Evolutionary conservation across 2,329 filamentous ascomycete genomes (phyloP).

Genomic region (Epichloe elymi): DNA sequence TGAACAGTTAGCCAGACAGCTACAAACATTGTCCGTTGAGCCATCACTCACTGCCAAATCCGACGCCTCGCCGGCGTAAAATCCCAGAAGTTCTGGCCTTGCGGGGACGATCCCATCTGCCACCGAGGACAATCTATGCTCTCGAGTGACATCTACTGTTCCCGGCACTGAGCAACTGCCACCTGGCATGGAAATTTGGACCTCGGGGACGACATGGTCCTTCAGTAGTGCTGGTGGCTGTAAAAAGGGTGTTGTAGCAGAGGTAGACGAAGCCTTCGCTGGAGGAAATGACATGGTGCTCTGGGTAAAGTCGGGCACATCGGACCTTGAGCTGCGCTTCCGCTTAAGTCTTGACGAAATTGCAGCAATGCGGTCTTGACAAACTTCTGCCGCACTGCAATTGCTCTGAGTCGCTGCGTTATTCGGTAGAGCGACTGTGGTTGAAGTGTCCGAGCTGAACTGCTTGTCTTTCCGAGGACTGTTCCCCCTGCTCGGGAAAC

Average conservation of each 20-base stretch:
- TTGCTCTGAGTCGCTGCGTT: no score
- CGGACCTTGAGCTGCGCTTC: constrained; percentile 13
- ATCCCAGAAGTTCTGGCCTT: constrained; percentile 26
- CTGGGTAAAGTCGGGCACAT: constrained; percentile 18
- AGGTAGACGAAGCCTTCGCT: background rate
- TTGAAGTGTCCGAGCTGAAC: background rate
- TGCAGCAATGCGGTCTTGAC: background rate
- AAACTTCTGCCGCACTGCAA: background rate
- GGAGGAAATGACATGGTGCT: constrained; percentile 18
- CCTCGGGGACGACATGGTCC: background rate
- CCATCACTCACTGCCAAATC: constrained; percentile 19
- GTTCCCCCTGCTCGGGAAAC: background rate
- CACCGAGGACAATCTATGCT: constrained; percentile 19
- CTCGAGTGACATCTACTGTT: constrained; percentile 17
- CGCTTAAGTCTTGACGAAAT: constrained; percentile 12
- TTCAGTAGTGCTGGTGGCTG: background rate
- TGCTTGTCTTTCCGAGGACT: background rate
- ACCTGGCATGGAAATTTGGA: background rate
- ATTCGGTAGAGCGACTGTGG: background rate
- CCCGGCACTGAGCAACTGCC: constrained; percentile 6
- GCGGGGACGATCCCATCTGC: constrained; percentile 20
- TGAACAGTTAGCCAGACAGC: background rate
- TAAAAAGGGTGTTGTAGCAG: background rate
- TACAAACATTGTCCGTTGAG: background rate
- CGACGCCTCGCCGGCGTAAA: constrained; percentile 21